A percentile compares a stretch with the other conserved stretches of the same genome.
Conservation (phyloP, 352 stramenopile genomes). For the Thalassiosira sp. region DNA sequence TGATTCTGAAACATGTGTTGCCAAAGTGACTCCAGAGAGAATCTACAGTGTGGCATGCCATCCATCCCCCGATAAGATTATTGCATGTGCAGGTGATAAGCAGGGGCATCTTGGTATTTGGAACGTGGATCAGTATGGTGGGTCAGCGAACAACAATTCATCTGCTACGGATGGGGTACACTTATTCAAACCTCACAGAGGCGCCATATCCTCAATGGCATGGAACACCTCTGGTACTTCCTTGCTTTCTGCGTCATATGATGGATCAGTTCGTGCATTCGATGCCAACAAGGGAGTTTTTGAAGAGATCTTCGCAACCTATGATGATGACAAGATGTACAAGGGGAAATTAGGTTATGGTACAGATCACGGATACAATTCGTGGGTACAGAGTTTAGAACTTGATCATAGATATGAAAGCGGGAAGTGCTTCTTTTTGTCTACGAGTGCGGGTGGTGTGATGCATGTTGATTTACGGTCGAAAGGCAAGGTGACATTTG, state of each 20-base stretch:
- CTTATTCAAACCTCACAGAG: constrained; percentile 64
- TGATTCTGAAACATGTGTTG: constrained; percentile 46
- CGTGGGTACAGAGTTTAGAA: constrained; percentile 66
- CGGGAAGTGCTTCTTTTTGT: constrained; percentile 71
- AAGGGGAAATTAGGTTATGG: constrained; percentile 61
- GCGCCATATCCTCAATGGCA: constrained; percentile 54
- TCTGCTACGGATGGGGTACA: constrained; percentile 46
- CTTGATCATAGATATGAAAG: constrained; percentile 58
- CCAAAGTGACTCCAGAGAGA: constrained; percentile 72
- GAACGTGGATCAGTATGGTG: constrained; percentile 61
- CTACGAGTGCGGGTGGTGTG: constrained; percentile 66
- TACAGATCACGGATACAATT: constrained; percentile 57
- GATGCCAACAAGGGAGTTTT: constrained; percentile 63
- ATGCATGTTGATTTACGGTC: constrained; percentile 71
- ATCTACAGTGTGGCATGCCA: constrained; percentile 74
- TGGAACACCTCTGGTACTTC: constrained; percentile 56
- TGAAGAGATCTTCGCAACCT: constrained; percentile 76
- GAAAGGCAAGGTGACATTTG: constrained; percentile 64
- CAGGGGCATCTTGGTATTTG: constrained; percentile 70
- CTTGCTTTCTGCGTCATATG: constrained; percentile 69
- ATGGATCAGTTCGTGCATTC: constrained; percentile 66
- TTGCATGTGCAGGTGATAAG: constrained; percentile 75
- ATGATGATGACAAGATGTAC: constrained; percentile 59
- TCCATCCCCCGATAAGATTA: constrained; percentile 55
- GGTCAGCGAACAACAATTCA: background rate